phyloP scores from a whole-genome alignment of 1,139 yeast genomes.

The Taiozyma sp. region DNA sequence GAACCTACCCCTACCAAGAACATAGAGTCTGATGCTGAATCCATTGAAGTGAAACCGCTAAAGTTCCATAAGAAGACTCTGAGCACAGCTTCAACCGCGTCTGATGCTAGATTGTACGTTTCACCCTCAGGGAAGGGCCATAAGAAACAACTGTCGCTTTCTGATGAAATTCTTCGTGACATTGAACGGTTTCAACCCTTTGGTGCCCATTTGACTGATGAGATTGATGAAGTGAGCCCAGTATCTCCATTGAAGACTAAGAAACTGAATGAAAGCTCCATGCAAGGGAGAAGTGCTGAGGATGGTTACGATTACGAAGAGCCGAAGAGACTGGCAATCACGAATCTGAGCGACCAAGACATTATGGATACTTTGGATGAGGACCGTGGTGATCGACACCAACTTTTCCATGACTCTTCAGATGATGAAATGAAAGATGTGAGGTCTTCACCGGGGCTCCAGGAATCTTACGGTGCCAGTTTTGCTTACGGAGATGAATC shows the following conservation, averaged over 20 bases:
- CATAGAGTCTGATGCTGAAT: background rate
- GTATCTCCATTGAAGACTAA: conserved; percentile 15
- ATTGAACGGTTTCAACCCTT: conserved; percentile 21
- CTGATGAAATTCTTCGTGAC: conserved; percentile 24
- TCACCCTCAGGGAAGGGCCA: conserved; percentile 5
- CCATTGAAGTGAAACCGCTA: conserved; percentile 16
- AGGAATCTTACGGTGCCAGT: background rate
- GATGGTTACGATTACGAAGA: background rate
- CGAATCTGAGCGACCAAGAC: background rate
- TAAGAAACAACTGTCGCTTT: conserved; percentile 20
- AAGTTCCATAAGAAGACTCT: conserved; percentile 18
- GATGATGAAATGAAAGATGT: conserved; percentile 7
- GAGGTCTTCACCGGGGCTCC: background rate
- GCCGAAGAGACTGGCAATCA: background rate
- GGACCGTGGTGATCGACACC: background rate
- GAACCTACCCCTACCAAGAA: background rate
- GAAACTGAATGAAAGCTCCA: background rate
- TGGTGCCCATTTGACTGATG: conserved; percentile 5
- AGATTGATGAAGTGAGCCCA: conserved; percentile 16
- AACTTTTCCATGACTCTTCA: conserved; percentile 18
- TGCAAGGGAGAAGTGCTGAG: background rate
- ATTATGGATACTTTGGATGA: background rate
- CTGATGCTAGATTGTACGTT: background rate
- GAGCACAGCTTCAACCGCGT: conserved; percentile 12
- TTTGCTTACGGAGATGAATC: background rate